These are phyloP conservation scores for Cutaneotrichosporon daszewskae DNA, from an alignment of 1,284 basidiomycete species.

Conservation along the genomic window DNA sequence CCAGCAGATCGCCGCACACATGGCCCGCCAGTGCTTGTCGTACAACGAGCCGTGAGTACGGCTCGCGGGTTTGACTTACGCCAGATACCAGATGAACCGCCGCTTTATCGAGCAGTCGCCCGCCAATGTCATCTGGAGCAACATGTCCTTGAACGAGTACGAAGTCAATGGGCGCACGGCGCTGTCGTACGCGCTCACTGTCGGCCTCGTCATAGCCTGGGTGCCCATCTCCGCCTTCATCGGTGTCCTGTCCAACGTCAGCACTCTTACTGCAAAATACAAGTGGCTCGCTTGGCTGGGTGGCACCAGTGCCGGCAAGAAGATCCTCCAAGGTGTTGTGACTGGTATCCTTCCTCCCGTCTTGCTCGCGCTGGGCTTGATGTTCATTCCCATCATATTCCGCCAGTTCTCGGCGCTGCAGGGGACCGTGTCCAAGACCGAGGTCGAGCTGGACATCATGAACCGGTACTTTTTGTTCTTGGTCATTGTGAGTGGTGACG, in stretches of 20 bases:
- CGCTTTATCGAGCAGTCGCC: conserved; percentile 64
- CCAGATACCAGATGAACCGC: conserved; percentile 57
- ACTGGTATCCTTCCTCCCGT: conserved; percentile 61
- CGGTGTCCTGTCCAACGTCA: conserved; percentile 5
- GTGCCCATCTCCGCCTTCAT: conserved; percentile 52
- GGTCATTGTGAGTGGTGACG: conserved; percentile 53
- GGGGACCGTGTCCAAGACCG: conserved; percentile 64
- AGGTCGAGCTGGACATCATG: conserved; percentile 69
- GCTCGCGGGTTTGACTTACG: too few relatives aligned
- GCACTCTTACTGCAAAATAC: conserved; percentile 47
- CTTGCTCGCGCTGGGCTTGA: conserved; percentile 62
- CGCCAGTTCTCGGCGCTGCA: conserved; percentile 61
- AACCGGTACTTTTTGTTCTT: conserved; percentile 69
- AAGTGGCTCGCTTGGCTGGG: conserved; percentile 62
- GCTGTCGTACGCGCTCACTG: conserved; percentile 52
- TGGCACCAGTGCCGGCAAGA: conserved; percentile 35
- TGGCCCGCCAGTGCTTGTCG: conserved; percentile 9
- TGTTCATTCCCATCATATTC: conserved; percentile 63
- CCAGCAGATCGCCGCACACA: conserved; percentile 59
- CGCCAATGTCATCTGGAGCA: conserved; percentile 64
- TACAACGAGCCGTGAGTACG: conserved; percentile 61
- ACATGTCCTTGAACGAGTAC: conserved; percentile 65
- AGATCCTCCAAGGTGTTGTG: conserved; percentile 58
- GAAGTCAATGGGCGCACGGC: conserved; percentile 61
- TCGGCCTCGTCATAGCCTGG: conserved; percentile 64